phyloP scores from a whole-genome alignment of 2,329 filamentous ascomycete species.

The Epichloe amarillans region DNA sequence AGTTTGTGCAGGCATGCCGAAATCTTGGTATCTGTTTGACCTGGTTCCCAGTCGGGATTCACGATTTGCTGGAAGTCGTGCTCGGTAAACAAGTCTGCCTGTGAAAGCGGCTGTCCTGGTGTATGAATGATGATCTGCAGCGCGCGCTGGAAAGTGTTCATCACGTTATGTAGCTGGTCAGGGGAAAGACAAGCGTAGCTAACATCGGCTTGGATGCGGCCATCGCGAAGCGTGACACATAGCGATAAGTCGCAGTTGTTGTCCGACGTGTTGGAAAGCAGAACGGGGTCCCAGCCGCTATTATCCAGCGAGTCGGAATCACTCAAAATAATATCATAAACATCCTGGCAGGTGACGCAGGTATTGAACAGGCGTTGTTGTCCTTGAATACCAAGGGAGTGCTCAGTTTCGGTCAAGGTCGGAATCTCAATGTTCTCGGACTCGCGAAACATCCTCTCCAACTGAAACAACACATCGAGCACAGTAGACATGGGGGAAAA shows the following conservation, averaged over 20 bases:
- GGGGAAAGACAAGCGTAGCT: constrained; percentile 29
- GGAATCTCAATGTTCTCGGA: constrained; percentile 27
- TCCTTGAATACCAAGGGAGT: constrained; percentile 29
- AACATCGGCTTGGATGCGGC: constrained; percentile 29
- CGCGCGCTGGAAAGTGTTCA: constrained; percentile 39
- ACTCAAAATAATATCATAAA: constrained; percentile 13
- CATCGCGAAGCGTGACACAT: constrained; percentile 28
- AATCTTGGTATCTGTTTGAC: constrained; percentile 24
- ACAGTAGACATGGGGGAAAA: constrained; percentile 20
- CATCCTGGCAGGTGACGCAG: constrained; percentile 33
- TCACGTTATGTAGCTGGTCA: constrained; percentile 32
- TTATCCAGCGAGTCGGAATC: constrained; percentile 5
- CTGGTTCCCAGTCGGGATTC: constrained; percentile 34
- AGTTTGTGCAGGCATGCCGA: constrained; percentile 32
- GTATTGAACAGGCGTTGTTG: constrained; percentile 35
- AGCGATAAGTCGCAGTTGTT: constrained; percentile 33
- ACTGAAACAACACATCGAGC: constrained; percentile 17
- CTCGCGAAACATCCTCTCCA: constrained; percentile 16
- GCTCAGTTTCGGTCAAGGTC: constrained; percentile 31
- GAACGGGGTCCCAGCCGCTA: constrained; percentile 5
- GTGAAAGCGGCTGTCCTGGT: constrained; percentile 27
- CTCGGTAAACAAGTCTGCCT: constrained; percentile 40
- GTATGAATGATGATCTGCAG: constrained; percentile 31
- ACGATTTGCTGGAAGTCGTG: constrained; percentile 41
- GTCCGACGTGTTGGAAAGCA: constrained; percentile 6